Conservation (phyloP, 1,284 basidiomycete species). For the Earliella scabrosa region DNA sequence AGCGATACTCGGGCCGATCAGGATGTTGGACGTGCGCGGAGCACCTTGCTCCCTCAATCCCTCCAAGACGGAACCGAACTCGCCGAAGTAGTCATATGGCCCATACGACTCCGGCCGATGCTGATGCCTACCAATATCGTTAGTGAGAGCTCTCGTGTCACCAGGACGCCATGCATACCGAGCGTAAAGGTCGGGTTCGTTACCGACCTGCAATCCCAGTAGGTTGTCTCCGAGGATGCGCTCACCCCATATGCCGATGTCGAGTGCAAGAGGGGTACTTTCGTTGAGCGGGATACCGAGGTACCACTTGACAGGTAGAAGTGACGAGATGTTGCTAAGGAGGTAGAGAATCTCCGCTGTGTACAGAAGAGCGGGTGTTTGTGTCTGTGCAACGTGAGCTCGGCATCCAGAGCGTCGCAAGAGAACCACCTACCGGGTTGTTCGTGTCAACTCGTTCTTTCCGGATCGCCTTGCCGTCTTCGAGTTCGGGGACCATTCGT, state of each 20-base stretch:
- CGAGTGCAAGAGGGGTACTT: conserved; percentile 45
- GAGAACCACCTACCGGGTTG: conserved; percentile 21
- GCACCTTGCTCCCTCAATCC: conserved; percentile 50
- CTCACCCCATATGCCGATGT: conserved; percentile 50
- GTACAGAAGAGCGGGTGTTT: conserved; percentile 62
- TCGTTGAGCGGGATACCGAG: conserved; percentile 60
- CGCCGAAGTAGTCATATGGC: conserved; percentile 51
- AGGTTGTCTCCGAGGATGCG: conserved; percentile 46
- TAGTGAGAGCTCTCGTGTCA: too few species aligned
- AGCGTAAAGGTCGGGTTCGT: conserved; percentile 61
- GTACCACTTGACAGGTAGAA: conserved; percentile 63
- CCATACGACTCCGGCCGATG: conserved; percentile 40
- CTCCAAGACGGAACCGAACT: conserved; percentile 45
- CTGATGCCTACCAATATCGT: too few species aligned
- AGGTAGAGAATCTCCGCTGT: conserved; percentile 62
- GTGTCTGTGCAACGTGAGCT: conserved; percentile 35
- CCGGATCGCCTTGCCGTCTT: conserved; percentile 21
- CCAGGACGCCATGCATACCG: conserved; percentile 21
- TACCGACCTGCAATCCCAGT: conserved; percentile 52
- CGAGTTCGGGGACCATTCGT: conserved; percentile 27
- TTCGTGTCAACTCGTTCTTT: conserved; percentile 18
- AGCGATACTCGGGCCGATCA: conserved; percentile 68
- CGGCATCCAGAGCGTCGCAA: too few species aligned
- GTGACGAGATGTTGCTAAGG: conserved; percentile 57
- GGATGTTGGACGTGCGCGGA: conserved; percentile 43